Percentiles rank a stretch among this genome's conserved stretches.
These are phyloP conservation scores for Aspergillus hancockii DNA, from an alignment of 495 filamentous ascomycete species.

Conservation along the genomic window DNA sequence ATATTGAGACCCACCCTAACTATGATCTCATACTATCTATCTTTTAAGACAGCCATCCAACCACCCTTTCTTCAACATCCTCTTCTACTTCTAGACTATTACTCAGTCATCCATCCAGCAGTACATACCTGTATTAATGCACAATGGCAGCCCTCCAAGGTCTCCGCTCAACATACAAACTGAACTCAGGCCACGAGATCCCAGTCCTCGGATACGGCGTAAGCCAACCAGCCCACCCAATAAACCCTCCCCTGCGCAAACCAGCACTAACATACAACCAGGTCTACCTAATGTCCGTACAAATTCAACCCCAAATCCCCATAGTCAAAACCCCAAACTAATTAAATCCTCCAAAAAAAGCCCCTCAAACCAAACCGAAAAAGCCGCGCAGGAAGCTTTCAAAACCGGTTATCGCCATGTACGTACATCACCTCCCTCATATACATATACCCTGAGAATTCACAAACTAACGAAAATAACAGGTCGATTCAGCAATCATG, in stretches of 20 bases:
- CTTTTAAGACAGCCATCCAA: background rate
- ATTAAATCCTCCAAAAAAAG: slow-evolving; percentile 22
- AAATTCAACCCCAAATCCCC: background rate
- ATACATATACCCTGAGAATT: background rate
- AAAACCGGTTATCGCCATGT: slow-evolving; percentile 66
- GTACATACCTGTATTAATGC: background rate
- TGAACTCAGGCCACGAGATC: slow-evolving; percentile 79
- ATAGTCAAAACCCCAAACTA: background rate
- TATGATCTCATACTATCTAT: background rate
- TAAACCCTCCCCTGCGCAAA: background rate
- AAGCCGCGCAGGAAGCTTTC: slow-evolving; percentile 61
- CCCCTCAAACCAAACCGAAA: slow-evolving; percentile 53
- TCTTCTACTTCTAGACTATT: too few species aligned
- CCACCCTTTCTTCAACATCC: background rate
- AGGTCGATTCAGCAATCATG: slow-evolving; percentile 60
- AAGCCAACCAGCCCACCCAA: slow-evolving; percentile 36
- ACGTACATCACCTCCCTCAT: slow-evolving; percentile 9
- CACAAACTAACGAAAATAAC: slow-evolving; percentile 16
- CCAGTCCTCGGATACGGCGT: slow-evolving; percentile 76
- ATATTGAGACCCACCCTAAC: background rate
- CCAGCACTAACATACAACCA: slow-evolving; percentile 25
- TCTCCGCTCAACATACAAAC: slow-evolving; percentile 35
- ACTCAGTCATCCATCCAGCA: background rate
- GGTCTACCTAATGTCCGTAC: slow-evolving; percentile 72
- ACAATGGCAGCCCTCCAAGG: slow-evolving; percentile 32